Evolutionary conservation across 352 stramenopile genomes (phyloP).

Genomic region (Pythium volutum): DNA sequence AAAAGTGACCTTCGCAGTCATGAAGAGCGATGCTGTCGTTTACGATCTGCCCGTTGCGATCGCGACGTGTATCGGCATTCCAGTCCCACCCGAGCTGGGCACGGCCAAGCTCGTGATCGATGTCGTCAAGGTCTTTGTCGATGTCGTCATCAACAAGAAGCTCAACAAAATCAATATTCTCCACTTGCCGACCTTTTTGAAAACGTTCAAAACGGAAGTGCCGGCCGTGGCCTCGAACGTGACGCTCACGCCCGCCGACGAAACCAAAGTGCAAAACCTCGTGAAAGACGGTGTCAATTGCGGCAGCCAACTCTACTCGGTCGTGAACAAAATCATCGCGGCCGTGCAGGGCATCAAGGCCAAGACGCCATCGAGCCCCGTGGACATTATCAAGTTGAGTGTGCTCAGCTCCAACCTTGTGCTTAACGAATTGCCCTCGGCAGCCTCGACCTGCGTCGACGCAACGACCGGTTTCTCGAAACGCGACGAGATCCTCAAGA

Average conservation of each 20-base stretch:
- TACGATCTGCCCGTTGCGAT: conserved; percentile 47
- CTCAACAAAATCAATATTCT: no score
- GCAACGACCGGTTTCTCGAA: conserved; percentile 10
- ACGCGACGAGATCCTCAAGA: conserved; percentile 43
- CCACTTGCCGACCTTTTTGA: no score
- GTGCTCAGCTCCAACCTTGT: conserved; percentile 44
- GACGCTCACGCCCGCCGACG: not conserved
- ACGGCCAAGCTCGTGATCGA: conserved; percentile 29
- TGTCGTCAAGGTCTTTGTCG: conserved; percentile 30
- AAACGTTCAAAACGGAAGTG: no score
- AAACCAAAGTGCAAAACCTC: conserved; percentile 9
- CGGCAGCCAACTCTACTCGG: conserved; percentile 25
- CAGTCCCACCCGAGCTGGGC: conserved; percentile 20
- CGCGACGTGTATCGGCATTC: conserved; percentile 33
- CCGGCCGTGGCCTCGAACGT: not conserved
- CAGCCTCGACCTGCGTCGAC: conserved; percentile 43
- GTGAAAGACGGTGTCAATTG: conserved; percentile 16
- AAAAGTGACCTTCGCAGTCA: conserved; percentile 36
- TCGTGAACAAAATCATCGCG: conserved; percentile 28
- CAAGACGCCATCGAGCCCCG: not conserved
- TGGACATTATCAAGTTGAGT: conserved; percentile 31
- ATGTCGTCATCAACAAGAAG: conserved; percentile 4
- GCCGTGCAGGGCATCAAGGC: conserved; percentile 18
- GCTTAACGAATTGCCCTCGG: conserved; percentile 40
- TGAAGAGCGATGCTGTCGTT: conserved; percentile 38